Evolutionary conservation across 1,139 yeast genomes (phyloP).

Genomic region (Hyphopichia buzzinii): DNA sequence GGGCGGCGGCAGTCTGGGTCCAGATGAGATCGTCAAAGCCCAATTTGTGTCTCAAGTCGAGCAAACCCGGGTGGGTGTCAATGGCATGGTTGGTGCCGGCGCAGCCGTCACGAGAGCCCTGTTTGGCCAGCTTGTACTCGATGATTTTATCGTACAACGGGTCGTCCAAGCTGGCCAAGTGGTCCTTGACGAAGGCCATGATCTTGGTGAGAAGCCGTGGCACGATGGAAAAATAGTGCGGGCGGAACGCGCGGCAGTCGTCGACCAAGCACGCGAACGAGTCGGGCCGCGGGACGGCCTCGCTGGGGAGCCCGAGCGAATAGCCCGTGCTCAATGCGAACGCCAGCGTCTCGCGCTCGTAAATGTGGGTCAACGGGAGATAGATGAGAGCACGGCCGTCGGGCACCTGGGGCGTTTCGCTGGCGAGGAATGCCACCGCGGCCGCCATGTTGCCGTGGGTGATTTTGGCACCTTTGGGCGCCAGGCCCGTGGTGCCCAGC

Average conservation of each 20-base stretch:
- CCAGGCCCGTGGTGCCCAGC: slow-evolving; percentile 70
- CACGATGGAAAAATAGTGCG: slow-evolving; percentile 33
- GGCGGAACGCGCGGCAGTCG: slow-evolving; percentile 29
- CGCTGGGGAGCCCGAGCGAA: slow-evolving; percentile 37
- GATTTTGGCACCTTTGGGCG: slow-evolving; percentile 72
- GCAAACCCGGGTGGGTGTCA: slow-evolving; percentile 25
- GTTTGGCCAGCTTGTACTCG: slow-evolving; percentile 24
- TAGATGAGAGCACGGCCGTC: slow-evolving; percentile 21
- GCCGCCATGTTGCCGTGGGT: slow-evolving; percentile 55
- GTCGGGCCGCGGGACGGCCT: slow-evolving; percentile 8
- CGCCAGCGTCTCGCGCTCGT: slow-evolving; percentile 32
- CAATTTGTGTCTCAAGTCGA: slow-evolving; percentile 22
- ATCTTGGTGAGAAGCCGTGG: slow-evolving; percentile 32
- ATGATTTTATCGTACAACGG: slow-evolving; percentile 17
- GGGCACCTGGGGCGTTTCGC: slow-evolving; percentile 14
- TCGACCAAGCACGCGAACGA: slow-evolving; percentile 19
- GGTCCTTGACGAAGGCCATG: slow-evolving; percentile 39
- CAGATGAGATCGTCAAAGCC: slow-evolving; percentile 28
- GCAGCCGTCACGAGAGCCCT: slow-evolving; percentile 23
- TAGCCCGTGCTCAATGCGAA: slow-evolving; percentile 35
- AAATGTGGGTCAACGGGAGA: slow-evolving; percentile 38
- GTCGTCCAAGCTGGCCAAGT: slow-evolving; percentile 20
- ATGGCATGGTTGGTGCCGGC: slow-evolving; percentile 20
- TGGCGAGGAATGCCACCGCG: slow-evolving; percentile 33
- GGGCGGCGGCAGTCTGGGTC: slow-evolving; percentile 37